Evolutionary conservation across 2,329 filamentous ascomycete species (phyloP), one percentile per base, ranked within the genome.

Genomic region (Coleophoma crateriformis): DNA sequence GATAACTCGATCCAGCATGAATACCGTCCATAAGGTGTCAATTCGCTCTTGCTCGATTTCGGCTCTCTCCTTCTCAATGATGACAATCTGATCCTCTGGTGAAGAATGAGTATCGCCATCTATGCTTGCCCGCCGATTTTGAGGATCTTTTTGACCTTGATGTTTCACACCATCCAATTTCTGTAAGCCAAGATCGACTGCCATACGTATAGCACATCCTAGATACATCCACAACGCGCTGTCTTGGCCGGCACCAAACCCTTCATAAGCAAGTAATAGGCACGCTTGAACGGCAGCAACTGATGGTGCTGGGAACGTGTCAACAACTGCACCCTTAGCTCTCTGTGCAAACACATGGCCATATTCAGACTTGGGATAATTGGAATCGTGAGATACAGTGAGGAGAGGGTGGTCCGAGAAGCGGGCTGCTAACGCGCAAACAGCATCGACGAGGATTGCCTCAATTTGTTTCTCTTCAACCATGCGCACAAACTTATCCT

Each of bases 141-240:
- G 54, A 15, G 61, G 56, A 48, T 62, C 61, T 37, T 58, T 64
- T 53, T 60, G 53, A 2, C 74, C 75, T 56, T 79, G 78, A 52
- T 78, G 79, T 51, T 75, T 76, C 44, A 95, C 76, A 0, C 89
- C 90, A 55, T 91, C 85, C 14, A 87, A 75, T 55, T 90, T 95
- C 58, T 92, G 88, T 55, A 95, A 74, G 0, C 90, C 90, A 10
- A 95, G 68, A 61, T 90, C 86, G 52, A 88, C 80, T 0, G 85
- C 85, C 82, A 90, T 87, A 4, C 90, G 84, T 52, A 95, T 95
- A 0, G 90, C 85, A 46, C 92, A 84, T 0, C 90, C 90, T 1
- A 95, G 74, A 62, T 95, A 95, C 89, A 95, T 95, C 90, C 90
- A 96, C 7, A 96, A 68, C 0, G 89, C 88, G 64, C 89, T 95